Base-by-base conservation (phyloP, 805 yeast species). In the Candida easanensis region DNA sequence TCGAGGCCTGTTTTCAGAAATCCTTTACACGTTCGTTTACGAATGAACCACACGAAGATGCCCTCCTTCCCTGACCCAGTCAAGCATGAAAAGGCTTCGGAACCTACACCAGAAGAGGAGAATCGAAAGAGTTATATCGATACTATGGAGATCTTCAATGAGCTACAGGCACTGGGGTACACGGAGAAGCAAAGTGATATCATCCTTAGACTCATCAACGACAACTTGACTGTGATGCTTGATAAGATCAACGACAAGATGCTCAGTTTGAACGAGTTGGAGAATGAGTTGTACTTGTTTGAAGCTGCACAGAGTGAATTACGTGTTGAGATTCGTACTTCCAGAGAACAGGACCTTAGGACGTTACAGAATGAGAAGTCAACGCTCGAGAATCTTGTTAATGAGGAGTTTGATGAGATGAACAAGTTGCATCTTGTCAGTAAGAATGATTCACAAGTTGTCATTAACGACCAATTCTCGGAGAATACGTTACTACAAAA, bases 261-360 rank as follows among this genome's bases (percentile, higher is more conserved):
- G 15, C 59, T 71, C 15, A 70, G 71, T 18, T 64, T 65, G 21
- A 79, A 80, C 48, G 96, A 88, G 52, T 66, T 88, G 14, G 96
- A 90, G 50, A 91, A 90, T 56, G 97, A 91, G 55, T 76, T 79
- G 18, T 93, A 91, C 58, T 65, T 93, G 13, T 90, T 88, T 61
- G 91, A 89, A 59, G 95, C 97, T 25, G 96, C 97, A 0, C 88
- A 88, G 48, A 83, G 90, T 42, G 98, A 91, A 61, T 65, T 91
- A 28, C 65, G 84, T 38, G 87, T 84, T 35, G 96, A 89, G 54
- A 77, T 89, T 19, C 80, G 83, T 32, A 74, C 82, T 32, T 76
- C 84, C 23, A 69, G 97, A 51, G 89, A 84, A 49, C 68, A 71
- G 11, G 86, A 87, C 48, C 69, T 84, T 41, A 81, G 80, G 51